phyloP scores from a whole-genome alignment of 371 early-diverging fungal genomes.

The Rhizopus delemar region DNA sequence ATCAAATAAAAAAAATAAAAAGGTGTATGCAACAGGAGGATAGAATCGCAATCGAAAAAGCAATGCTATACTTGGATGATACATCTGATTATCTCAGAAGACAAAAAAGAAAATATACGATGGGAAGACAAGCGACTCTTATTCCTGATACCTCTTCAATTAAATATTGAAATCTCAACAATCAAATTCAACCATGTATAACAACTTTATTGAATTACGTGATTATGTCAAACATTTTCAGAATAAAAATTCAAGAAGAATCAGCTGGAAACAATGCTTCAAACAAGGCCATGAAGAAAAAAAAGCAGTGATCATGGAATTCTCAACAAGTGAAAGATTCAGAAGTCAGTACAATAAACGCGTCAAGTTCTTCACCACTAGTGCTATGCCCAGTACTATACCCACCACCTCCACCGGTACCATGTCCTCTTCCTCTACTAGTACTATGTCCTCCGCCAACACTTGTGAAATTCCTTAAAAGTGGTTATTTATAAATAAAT shows the following conservation, averaged over 20 bases:
- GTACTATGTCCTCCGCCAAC: neutral
- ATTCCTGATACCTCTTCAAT: slow-evolving; percentile 1
- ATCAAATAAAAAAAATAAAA: no score
- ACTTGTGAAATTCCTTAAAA: neutral
- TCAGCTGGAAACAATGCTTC: slow-evolving; percentile 5
- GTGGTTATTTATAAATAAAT: slow-evolving; percentile 8
- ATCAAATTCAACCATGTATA: slow-evolving; percentile 5
- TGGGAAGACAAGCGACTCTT: neutral
- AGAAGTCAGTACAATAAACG: slow-evolving; percentile 8
- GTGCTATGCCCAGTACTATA: slow-evolving; percentile 6
- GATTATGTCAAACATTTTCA: slow-evolving; percentile 3
- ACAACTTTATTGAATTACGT: slow-evolving; percentile 2
- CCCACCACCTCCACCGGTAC: no score
- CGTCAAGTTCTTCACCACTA: slow-evolving; percentile 4
- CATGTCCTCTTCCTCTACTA: slow-evolving; percentile 7
- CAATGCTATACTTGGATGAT: no score
- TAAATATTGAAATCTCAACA: slow-evolving; percentile 7
- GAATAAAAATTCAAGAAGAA: neutral
- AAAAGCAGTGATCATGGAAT: slow-evolving; percentile 4
- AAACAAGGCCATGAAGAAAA: slow-evolving; percentile 9
- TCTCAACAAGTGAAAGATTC: slow-evolving; percentile 4
- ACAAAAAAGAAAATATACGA: no score
- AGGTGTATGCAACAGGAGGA: no score
- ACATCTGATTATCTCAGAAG: no score
- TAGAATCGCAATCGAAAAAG: no score